Evolutionary conservation across 73 alveolate genomes (phyloP).

Genomic region (Uronychia setigera): DNA sequence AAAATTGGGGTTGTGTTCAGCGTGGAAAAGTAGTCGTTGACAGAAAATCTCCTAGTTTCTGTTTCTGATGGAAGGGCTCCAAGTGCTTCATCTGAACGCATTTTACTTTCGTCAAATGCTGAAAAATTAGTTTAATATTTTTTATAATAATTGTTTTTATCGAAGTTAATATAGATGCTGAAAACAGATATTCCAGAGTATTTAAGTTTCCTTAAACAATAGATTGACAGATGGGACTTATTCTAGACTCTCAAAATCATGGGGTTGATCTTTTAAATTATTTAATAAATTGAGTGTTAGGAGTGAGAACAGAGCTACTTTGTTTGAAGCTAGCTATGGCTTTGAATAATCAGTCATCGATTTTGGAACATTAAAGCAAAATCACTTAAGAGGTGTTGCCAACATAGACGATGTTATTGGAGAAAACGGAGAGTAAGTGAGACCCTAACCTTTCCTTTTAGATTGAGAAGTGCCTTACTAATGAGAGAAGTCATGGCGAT

Average conservation of each 20-base stretch:
- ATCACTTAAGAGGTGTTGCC: neutral
- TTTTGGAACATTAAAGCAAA: conserved; percentile 4
- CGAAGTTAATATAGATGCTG: neutral
- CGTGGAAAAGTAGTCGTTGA: neutral
- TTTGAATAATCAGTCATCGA: neutral
- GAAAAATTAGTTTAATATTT: too few species aligned
- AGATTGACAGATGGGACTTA: neutral
- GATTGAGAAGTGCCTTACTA: neutral
- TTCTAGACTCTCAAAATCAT: too few species aligned
- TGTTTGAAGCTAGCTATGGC: conserved; percentile 18
- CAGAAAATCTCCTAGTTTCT: neutral
- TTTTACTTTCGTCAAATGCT: neutral
- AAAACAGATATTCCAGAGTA: neutral
- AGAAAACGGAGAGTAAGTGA: neutral
- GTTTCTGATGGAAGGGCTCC: neutral
- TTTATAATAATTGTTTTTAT: too few species aligned
- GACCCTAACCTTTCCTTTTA: neutral
- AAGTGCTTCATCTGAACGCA: neutral
- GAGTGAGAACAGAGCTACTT: conserved; percentile 8
- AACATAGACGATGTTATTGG: neutral
- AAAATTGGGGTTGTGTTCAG: neutral
- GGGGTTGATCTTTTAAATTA: too few species aligned
- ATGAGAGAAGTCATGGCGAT: neutral
- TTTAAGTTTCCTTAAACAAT: neutral
- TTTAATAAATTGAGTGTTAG: too few species aligned